These are phyloP conservation scores for Fusarium liriodendri DNA, from an alignment of 2,329 filamentous ascomycete genomes.

Conservation along the genomic window DNA sequence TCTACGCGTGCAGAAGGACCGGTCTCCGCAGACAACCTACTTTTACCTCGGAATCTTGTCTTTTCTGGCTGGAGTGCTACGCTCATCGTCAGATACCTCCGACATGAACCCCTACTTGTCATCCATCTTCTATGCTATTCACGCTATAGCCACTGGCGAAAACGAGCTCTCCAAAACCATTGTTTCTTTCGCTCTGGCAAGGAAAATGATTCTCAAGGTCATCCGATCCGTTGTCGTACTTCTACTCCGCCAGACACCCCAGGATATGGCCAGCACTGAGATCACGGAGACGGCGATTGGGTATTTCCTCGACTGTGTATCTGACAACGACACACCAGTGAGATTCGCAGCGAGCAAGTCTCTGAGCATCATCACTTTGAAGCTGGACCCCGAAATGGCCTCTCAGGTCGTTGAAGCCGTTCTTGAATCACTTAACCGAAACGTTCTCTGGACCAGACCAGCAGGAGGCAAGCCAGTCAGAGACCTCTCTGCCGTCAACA, in stretches of 20 bases:
- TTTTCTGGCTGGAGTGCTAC: constrained; percentile 80
- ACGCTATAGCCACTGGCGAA: constrained; percentile 66
- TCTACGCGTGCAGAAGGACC: constrained; percentile 59
- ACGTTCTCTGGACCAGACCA: constrained; percentile 64
- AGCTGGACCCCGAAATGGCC: constrained; percentile 83
- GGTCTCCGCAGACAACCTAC: constrained; percentile 68
- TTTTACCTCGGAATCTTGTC: constrained; percentile 82
- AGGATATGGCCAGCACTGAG: constrained; percentile 57
- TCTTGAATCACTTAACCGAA: constrained; percentile 73
- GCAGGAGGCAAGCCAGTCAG: constrained; percentile 53
- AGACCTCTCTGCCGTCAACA: constrained; percentile 81
- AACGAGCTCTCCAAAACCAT: constrained; percentile 64
- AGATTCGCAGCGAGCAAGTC: constrained; percentile 92
- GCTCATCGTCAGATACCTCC: constrained; percentile 76
- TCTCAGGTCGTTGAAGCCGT: constrained; percentile 89
- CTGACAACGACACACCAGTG: constrained; percentile 91
- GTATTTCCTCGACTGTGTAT: constrained; percentile 79
- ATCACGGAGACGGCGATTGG: constrained; percentile 85
- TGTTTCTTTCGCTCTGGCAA: constrained; percentile 79
- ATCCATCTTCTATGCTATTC: constrained; percentile 73
- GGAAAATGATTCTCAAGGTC: constrained; percentile 88
- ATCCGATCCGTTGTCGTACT: constrained; percentile 79
- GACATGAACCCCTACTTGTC: constrained; percentile 77
- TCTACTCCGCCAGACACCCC: constrained; percentile 64
- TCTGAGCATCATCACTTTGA: constrained; percentile 86